Conservation (phyloP, 2,329 filamentous ascomycete genomes). For the Aureobasidium sp. region DNA sequence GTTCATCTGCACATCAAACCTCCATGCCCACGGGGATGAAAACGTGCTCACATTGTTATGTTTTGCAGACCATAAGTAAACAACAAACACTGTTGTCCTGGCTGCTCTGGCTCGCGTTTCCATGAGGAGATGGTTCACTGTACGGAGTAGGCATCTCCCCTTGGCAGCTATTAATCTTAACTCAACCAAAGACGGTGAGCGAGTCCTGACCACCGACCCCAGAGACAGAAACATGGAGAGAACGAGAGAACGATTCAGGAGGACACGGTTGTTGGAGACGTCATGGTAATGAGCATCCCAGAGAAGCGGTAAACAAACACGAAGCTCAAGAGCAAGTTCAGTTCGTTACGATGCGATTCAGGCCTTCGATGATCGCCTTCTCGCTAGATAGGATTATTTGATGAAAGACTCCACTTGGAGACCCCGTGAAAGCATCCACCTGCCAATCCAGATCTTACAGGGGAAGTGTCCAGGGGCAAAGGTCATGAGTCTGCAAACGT, state of each 20-base stretch:
- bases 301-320: constrained; percentile 6
- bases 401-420: neutral
- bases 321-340: neutral
- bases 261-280: neutral
- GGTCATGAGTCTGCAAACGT: constrained; percentile 2
- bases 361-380: constrained; percentile 1
- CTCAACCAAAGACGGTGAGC: constrained; percentile 9
- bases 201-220: neutral
- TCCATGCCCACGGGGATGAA: neutral
- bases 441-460: constrained; percentile 9
- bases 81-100: constrained; percentile 2
- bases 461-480: neutral
- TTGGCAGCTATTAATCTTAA: constrained; percentile 2
- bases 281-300: neutral
- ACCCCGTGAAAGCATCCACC: neutral
- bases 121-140: constrained; percentile 2
- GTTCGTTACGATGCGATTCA: constrained; percentile 1
- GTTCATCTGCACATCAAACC: neutral
- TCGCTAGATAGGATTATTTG: neutral
- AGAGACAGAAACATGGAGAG: constrained; percentile 1
- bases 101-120: constrained; percentile 7
- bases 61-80: neutral
- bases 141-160: neutral
- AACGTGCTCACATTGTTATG: neutral
- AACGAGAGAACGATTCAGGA: neutral